Percentiles rank a stretch among this genome's conserved stretches.
phyloP scores from a whole-genome alignment of 805 yeast genomes.

The Zygotorulaspora florentina region DNA sequence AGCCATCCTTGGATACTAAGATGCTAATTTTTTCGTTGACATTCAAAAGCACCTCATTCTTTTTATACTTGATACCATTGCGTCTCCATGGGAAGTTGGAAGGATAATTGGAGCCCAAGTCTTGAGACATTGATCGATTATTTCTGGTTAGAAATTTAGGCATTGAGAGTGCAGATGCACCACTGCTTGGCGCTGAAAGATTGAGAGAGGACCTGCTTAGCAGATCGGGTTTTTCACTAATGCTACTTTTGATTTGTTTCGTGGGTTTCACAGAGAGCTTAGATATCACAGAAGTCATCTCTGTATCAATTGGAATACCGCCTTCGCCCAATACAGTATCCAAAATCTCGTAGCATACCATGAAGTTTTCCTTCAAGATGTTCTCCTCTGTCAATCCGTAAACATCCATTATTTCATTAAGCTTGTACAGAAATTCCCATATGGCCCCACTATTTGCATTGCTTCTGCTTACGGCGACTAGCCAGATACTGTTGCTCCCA shows the following conservation, averaged over 20 bases:
- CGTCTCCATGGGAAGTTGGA: slow-evolving; percentile 64
- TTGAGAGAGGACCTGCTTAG: slow-evolving; percentile 8
- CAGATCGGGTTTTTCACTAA: slow-evolving; percentile 8
- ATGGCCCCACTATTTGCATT: slow-evolving; percentile 80
- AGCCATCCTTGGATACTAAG: slow-evolving; percentile 60
- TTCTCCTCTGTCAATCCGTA: slow-evolving; percentile 41
- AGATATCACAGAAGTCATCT: slow-evolving; percentile 22
- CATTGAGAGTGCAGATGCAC: slow-evolving; percentile 10
- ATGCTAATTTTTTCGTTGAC: slow-evolving; percentile 73
- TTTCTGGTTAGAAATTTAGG: slow-evolving; percentile 22
- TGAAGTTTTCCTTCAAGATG: slow-evolving; percentile 60
- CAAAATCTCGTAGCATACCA: slow-evolving; percentile 66
- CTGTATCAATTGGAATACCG: slow-evolving; percentile 31
- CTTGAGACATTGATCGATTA: slow-evolving; percentile 16
- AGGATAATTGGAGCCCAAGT: slow-evolving; percentile 23
- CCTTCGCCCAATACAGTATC: slow-evolving; percentile 53
- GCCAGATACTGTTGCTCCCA: slow-evolving; percentile 53
- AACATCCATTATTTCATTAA: slow-evolving; percentile 50
- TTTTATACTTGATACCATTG: slow-evolving; percentile 66
- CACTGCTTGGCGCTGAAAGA: slow-evolving; percentile 2
- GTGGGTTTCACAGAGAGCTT: slow-evolving; percentile 26
- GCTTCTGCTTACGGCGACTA: slow-evolving; percentile 85
- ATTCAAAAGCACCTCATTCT: slow-evolving; percentile 74
- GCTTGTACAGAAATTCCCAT: slow-evolving; percentile 69
- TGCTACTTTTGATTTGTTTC: slow-evolving; percentile 8